A percentile compares a stretch with the other conserved stretches of the same genome.
Evolutionary conservation across 108 stramenopile genomes (phyloP).

Genomic region (Conticribra guillardii): DNA sequence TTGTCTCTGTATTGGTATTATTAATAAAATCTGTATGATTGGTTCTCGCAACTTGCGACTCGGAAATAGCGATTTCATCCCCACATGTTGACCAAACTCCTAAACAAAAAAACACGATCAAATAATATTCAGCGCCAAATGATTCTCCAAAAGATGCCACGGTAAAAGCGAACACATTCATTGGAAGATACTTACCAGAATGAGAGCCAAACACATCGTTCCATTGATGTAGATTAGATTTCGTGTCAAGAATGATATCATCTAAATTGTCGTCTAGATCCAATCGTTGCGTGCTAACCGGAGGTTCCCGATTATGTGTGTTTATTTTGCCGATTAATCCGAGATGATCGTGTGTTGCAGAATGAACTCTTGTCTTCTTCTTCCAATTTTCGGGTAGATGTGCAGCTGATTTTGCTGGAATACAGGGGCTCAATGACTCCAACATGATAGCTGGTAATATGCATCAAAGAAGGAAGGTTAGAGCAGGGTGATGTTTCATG

Average conservation of each 20-base stretch:
- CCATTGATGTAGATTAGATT: constrained; percentile 19
- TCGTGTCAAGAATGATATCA: not conserved
- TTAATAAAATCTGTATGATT: not conserved
- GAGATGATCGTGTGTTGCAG: not conserved
- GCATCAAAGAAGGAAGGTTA: not conserved
- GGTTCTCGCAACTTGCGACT: constrained; percentile 1
- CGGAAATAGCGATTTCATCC: constrained; percentile 7
- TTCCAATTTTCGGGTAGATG: constrained; percentile 30
- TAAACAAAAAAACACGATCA: constrained; percentile 1
- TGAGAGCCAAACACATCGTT: constrained; percentile 16
- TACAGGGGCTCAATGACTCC: constrained; percentile 19
- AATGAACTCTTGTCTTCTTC: constrained; percentile 1
- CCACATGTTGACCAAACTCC: constrained; percentile 24
- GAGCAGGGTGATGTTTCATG: not conserved
- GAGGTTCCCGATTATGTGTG: not conserved
- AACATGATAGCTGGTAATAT: constrained; percentile 47
- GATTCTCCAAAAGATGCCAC: constrained; percentile 14
- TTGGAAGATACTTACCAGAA: constrained; percentile 20
- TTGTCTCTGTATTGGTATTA: not conserved
- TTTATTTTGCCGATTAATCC: not conserved
- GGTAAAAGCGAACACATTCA: too few species aligned
- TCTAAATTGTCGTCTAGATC: not conserved
- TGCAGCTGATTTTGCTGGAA: constrained; percentile 8
- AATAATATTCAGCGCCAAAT: not conserved
- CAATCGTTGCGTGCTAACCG: too few species aligned